Evolutionary conservation across 148 eudicot genomes (phyloP), one percentile per base, ranked within the genome.

Genomic region (Bassia scoparia): DNA sequence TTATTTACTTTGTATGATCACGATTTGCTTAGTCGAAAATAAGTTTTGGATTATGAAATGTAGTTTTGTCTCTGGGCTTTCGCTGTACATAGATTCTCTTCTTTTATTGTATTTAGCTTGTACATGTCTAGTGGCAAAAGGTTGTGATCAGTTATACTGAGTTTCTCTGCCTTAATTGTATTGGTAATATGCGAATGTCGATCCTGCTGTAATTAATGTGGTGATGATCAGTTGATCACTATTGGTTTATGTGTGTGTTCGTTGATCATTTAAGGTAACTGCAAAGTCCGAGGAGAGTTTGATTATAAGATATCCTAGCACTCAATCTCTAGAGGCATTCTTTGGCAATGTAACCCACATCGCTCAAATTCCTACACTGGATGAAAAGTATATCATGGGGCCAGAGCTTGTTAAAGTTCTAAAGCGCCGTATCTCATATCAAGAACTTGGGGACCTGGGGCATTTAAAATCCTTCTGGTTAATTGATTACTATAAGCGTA

Each of bases 271-370:
- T 61, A 74, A 93, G 98, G 98, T 93, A 13, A 80, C 83, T 71
- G 83, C 93, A 81, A 87, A 80, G 74, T 85, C 93, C 18, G 89
- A 81, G 74, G 58, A 72, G 68, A 84, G 68, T 34, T 85, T 94
- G 16, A 74, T 89, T 0, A 80, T 94, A 69, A 83, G 88, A 67
- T 94, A 44, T 73, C 98, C 98, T 21, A 91, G 97, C 81, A 35
- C 68, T 69, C 61, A 58, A 59, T 91, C 97, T 9, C 78, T 94
- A 20, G 63, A 73, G 53, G 78, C 73, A 21, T 89, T 84, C 74
- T 88, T 91, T 71, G 74, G 79, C 78, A 59, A 70, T n/a, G 44
- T 62, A 17, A 37, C 73, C 78, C 61, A n/a, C 73, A 43, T 43
- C 29, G 61, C 78, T 73, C 74, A 48, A 64, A 76, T 87, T 69